These are phyloP conservation scores for Metarhizium anisopliae DNA, from an alignment of 2,329 filamentous ascomycete genomes.

Conservation along the genomic window DNA sequence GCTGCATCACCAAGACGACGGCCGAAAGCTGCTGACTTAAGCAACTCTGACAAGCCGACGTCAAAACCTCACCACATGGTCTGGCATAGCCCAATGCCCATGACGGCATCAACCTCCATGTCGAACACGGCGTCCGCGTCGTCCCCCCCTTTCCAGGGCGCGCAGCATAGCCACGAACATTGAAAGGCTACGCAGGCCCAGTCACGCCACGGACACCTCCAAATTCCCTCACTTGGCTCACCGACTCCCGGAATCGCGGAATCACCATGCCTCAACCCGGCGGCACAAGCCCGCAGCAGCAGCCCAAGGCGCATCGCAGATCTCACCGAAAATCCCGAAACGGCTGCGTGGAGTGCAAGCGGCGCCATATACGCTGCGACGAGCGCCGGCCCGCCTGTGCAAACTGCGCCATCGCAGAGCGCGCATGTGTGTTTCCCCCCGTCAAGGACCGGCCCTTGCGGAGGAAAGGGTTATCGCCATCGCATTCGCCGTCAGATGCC, in stretches of 20 bases:
- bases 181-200: too few species aligned
- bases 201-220: too few species aligned
- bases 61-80: too few species aligned
- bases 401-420: slow-evolving; percentile 29
- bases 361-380: slow-evolving; percentile 34
- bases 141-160: too few species aligned
- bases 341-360: slow-evolving; percentile 31
- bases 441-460: not conserved
- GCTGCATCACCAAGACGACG: not conserved
- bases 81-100: too few species aligned
- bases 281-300: slow-evolving; percentile 4
- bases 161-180: too few species aligned
- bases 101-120: too few species aligned
- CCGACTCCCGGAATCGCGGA: too few species aligned
- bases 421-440: slow-evolving; percentile 25
- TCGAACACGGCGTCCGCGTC: too few species aligned
- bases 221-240: too few species aligned
- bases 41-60: too few species aligned
- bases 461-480: not conserved
- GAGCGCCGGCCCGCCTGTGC: slow-evolving; percentile 30
- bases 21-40: too few species aligned
- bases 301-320: slow-evolving; percentile 17
- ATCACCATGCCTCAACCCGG: not conserved
- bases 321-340: slow-evolving; percentile 32
- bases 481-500: not conserved